Percentiles rank a stretch among this genome's conserved stretches.
phyloP scores from a whole-genome alignment of 441 rosid species.

The Adansonia madagascariensis region DNA sequence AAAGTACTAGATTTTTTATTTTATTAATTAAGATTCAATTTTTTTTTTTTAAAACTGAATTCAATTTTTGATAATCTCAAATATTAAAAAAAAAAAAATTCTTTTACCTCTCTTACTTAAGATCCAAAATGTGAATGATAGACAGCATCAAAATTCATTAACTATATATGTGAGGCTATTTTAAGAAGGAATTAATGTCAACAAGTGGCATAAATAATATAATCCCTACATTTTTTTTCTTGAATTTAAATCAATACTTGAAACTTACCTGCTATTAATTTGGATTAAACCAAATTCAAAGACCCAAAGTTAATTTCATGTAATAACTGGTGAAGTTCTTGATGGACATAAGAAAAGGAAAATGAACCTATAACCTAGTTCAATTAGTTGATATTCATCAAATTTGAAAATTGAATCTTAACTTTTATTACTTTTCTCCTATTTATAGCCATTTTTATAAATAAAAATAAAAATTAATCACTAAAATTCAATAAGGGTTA shows the following conservation, averaged over 20 bases:
- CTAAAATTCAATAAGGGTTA: neutral
- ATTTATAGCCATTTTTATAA: no score
- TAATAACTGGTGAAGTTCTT: conserved; percentile 14
- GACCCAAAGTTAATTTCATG: neutral
- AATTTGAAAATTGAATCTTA: no score
- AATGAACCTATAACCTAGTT: neutral
- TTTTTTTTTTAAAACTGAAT: no score
- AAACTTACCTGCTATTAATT: conserved; percentile 4
- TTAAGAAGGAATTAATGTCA: conserved; percentile 5
- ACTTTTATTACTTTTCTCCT: no score
- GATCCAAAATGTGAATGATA: neutral
- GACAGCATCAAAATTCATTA: neutral
- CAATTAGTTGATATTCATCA: no score
- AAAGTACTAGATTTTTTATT: neutral
- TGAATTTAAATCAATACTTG: neutral
- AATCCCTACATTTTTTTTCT: neutral
- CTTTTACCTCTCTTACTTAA: neutral
- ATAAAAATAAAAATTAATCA: no score
- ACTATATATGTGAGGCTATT: neutral
- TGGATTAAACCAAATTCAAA: conserved; percentile 6
- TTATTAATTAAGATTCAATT: neutral
- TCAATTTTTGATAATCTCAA: no score
- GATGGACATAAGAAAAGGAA: neutral
- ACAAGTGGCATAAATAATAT: conserved; percentile 7
- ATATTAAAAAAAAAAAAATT: neutral